phyloP scores from a whole-genome alignment of 1,139 yeast genomes.

The Zhuliangozyma blackwelliae region DNA sequence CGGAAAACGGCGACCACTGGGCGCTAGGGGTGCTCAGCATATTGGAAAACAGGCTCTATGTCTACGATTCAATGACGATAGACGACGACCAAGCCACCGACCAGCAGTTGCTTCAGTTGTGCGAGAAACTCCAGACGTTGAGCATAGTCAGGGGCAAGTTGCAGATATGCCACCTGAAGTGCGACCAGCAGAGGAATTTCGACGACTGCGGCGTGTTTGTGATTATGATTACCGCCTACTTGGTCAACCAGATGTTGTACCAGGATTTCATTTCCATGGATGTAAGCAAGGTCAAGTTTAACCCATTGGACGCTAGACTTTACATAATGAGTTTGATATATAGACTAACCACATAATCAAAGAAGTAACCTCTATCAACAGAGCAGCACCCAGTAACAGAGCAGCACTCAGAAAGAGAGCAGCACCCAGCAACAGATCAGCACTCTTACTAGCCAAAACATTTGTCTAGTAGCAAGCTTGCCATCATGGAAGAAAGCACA shows the following conservation, averaged over 20 bases:
- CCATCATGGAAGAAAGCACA: constrained; percentile 24
- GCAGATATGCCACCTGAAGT: constrained; percentile 23
- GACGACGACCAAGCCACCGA: constrained; percentile 18
- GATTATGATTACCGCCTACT: constrained; percentile 36
- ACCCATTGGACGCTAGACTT: constrained; percentile 28
- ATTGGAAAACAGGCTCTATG: constrained; percentile 27
- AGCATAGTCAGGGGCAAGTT: constrained; percentile 16
- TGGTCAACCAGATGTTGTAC: constrained; percentile 23
- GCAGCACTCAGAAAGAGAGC: no score
- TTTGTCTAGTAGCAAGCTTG: constrained; percentile 23
- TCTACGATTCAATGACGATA: constrained; percentile 39
- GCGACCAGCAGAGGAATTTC: constrained; percentile 42
- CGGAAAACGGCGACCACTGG: constrained; percentile 45
- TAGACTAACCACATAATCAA: constrained; percentile 5
- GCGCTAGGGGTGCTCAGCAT: constrained; percentile 30
- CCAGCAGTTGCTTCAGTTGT: constrained; percentile 15
- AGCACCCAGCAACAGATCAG: no score
- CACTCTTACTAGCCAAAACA: constrained; percentile 11
- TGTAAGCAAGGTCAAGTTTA: constrained; percentile 22
- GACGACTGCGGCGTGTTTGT: constrained; percentile 47
- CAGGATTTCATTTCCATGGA: constrained; percentile 20
- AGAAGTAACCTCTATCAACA: no score
- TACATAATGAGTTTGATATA: constrained; percentile 16
- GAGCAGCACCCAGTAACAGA: no score
- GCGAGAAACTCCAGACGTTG: constrained; percentile 19